A percentile compares a stretch with the other conserved stretches of the same genome.
phyloP scores from a whole-genome alignment of 208 protist species.

The Leishmania amazonensis region DNA sequence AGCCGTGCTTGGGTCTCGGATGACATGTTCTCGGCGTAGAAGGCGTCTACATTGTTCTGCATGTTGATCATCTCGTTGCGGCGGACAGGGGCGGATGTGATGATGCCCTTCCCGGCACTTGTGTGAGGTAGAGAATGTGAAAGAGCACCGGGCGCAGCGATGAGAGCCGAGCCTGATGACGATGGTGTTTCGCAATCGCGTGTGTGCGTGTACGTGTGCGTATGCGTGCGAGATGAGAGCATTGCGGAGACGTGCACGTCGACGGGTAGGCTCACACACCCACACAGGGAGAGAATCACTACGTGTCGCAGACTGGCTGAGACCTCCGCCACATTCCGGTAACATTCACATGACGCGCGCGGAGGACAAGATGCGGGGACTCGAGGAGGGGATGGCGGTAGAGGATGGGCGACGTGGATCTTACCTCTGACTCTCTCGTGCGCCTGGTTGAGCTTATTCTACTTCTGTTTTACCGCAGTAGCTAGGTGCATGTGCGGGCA shows the following conservation, averaged over 20 bases:
- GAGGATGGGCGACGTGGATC: neutral
- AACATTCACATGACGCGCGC: neutral
- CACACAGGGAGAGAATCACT: neutral
- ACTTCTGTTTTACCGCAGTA: neutral
- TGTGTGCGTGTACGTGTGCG: neutral
- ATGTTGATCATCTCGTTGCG: constrained; percentile 6
- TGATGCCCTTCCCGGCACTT: neutral
- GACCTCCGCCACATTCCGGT: neutral
- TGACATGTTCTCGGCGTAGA: constrained; percentile 69
- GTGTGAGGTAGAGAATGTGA: neutral
- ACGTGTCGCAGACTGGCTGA: neutral
- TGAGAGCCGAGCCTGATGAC: neutral
- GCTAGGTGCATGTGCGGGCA: neutral
- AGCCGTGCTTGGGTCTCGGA: constrained; percentile 25
- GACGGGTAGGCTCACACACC: neutral
- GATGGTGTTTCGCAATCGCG: neutral
- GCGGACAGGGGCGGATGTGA: neutral
- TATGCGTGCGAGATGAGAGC: neutral
- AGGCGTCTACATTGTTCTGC: constrained; percentile 33
- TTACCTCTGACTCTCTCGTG: neutral
- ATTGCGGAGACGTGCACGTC: neutral
- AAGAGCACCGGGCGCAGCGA: neutral
- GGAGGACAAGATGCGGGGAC: neutral
- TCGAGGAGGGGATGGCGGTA: neutral
- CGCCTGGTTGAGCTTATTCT: neutral